Evolutionary conservation across 2,329 filamentous ascomycete species (phyloP), one percentile per base, ranked within the genome.

Genomic region (Colletotrichum siamense): DNA sequence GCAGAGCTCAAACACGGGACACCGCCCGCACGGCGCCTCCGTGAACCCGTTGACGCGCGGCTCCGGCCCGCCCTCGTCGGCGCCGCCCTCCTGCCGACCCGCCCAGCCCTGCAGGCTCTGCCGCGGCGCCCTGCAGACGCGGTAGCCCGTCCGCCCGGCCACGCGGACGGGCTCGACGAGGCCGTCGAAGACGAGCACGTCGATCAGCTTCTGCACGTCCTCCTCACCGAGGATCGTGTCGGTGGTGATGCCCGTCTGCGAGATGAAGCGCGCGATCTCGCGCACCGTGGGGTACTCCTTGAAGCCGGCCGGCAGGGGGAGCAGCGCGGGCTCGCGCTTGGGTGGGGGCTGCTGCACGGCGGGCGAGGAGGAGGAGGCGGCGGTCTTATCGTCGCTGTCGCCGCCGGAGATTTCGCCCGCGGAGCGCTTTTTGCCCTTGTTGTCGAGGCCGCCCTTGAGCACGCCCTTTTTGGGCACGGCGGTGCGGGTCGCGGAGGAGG

Each of bases 1-100:
- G 83, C 97, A 99, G 3, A 99, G 89, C 74, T 97, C 94, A 83
- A 98, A 98, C 4, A 98, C 96, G 0, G 97, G 97, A 84, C 97
- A 99, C 71, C 92, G 90, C 3, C 96, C 96, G 84, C 97, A 99
- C 1, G 97, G 97, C 4, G 94, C 93, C 84, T 98, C 96, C 3
- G 95, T 98, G 79, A 96, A 92, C 5, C 95, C 95, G 80, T 96
- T 98, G 79, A 89, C 81, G 69, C 86, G 86, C 18, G 87, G 84
- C 67, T 88, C 87, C 73, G 80, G 88, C 6, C 85, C 88, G 7
- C 82, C 84, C 44, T 77, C 73, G 71, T 84, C 82, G 26, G 82
- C 79, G 7, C 84, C 84, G 13, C 83, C 81, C 24, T 85, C 84
- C 16, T 86, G 84, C 15, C 75, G 70, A 10, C 77, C 80, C 4